Conservation (phyloP, 345 rosid species). For the Firmiana major region DNA sequence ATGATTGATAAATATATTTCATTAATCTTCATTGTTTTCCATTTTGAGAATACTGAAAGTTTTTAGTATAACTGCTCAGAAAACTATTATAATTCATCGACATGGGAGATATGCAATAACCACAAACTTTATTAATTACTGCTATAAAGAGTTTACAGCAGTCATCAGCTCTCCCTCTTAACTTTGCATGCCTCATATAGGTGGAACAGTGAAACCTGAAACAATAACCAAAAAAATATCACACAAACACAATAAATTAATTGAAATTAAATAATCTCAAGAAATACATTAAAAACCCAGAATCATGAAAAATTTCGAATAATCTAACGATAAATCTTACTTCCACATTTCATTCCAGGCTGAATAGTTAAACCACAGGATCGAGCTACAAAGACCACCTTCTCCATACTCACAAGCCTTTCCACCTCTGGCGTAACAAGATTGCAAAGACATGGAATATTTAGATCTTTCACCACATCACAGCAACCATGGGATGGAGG, state of each 20-base stretch:
- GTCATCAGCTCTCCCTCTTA: not conserved
- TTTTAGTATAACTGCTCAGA: no score
- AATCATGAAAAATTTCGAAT: not conserved
- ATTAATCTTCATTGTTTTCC: not conserved
- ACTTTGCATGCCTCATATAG: not conserved
- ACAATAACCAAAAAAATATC: no score
- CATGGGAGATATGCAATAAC: not conserved
- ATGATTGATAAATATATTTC: no score
- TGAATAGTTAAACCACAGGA: conserved; percentile 30
- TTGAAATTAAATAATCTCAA: not conserved
- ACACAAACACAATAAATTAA: not conserved
- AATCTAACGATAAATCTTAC: conserved; percentile 11
- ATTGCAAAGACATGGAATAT: conserved; percentile 26
- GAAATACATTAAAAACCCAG: not conserved
- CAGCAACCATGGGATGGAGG: conserved; percentile 37
- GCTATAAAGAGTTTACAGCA: not conserved
- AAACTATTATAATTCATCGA: not conserved
- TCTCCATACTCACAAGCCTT: conserved; percentile 30
- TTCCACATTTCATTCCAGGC: conserved; percentile 42
- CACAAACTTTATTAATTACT: not conserved
- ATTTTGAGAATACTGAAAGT: not conserved
- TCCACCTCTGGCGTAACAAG: conserved; percentile 15
- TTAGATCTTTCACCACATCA: not conserved
- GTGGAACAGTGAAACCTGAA: not conserved
- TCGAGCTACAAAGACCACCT: conserved; percentile 31